A percentile compares a stretch with the other conserved stretches of the same genome.
Conservation (phyloP, 371 early-diverging fungal genomes). For the Funneliformis caledonium region DNA sequence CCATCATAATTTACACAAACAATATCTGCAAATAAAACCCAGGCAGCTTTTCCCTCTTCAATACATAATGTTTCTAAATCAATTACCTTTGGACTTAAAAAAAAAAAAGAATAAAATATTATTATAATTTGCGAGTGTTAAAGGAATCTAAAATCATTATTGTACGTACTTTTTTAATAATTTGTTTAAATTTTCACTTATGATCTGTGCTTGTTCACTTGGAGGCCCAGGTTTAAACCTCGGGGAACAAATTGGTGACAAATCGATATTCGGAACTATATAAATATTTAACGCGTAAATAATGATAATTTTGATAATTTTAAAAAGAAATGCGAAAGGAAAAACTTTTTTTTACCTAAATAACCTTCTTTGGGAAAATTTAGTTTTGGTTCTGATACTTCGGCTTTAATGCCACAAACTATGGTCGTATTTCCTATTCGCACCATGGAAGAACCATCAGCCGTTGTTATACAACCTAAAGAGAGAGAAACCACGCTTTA, state of each 20-base stretch:
- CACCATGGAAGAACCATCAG: conserved; percentile 88
- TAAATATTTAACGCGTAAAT: not conserved
- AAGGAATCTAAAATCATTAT: not conserved
- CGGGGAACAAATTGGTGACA: conserved; percentile 87
- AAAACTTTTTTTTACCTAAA: conserved; percentile 58
- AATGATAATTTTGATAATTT: not conserved
- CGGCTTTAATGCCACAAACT: conserved; percentile 94
- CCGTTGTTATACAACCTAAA: conserved; percentile 79
- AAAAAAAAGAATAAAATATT: not conserved
- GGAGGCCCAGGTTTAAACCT: conserved; percentile 89
- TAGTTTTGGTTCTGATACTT: conserved; percentile 84
- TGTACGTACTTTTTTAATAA: conserved; percentile 62
- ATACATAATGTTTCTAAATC: conserved; percentile 81
- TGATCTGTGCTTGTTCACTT: conserved; percentile 79
- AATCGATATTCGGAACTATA: conserved; percentile 89
- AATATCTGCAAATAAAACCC: conserved; percentile 90
- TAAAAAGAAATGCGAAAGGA: not conserved
- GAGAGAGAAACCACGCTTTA: conserved; percentile 11
- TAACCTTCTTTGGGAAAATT: conserved; percentile 75
- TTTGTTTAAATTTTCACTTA: conserved; percentile 79
- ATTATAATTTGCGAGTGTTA: not conserved
- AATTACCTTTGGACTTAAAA: conserved; percentile 60
- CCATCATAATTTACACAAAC: conserved; percentile 92
- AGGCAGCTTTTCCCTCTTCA: conserved; percentile 80
- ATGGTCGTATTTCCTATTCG: conserved; percentile 89